Conservation (phyloP, 257 asterid species). For the Rhazya stricta region DNA sequence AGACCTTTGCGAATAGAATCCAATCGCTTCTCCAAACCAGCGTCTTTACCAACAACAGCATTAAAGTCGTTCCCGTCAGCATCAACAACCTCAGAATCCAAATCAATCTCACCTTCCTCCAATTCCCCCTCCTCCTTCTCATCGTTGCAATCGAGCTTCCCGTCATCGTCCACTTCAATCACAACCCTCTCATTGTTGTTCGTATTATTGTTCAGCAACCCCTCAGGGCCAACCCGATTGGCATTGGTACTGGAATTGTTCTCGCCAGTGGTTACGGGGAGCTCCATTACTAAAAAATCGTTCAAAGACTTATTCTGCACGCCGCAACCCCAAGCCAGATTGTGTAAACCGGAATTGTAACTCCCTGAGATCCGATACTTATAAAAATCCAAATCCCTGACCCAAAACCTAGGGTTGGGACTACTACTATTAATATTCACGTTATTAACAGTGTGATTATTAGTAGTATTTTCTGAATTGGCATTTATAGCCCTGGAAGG, state of each 20-base stretch:
- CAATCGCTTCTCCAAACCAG: slow-evolving; percentile 29
- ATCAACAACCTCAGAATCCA: slow-evolving; percentile 60
- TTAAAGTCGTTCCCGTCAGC: slow-evolving; percentile 19
- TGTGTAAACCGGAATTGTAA: slow-evolving; percentile 62
- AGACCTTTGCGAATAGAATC: slow-evolving; percentile 49
- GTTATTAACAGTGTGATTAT: slow-evolving; percentile 17
- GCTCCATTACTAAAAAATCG: slow-evolving; percentile 60
- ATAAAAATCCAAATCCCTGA: slow-evolving; percentile 70
- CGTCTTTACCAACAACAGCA: slow-evolving; percentile 18
- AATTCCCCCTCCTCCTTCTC: slow-evolving; percentile 85
- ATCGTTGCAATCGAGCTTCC: background rate
- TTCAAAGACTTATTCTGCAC: slow-evolving; percentile 85
- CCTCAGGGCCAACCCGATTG: background rate
- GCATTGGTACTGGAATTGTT: slow-evolving; percentile 6
- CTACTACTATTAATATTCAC: slow-evolving; percentile 17
- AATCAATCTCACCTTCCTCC: slow-evolving; percentile 99
- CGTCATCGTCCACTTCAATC: slow-evolving; percentile 54
- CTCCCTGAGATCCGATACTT: slow-evolving; percentile 58
- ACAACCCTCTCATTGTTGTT: slow-evolving; percentile 35
- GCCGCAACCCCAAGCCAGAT: slow-evolving; percentile 96
- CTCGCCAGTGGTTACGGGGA: slow-evolving; percentile 17
- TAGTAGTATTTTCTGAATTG: slow-evolving; percentile 14
- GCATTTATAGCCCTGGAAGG: slow-evolving; percentile 9
- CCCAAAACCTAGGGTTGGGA: slow-evolving; percentile 63
- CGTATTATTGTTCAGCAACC: slow-evolving; percentile 20